These are phyloP conservation scores for Silene uniflora DNA, from an alignment of 148 eudicot genomes.

Conservation along the genomic window DNA sequence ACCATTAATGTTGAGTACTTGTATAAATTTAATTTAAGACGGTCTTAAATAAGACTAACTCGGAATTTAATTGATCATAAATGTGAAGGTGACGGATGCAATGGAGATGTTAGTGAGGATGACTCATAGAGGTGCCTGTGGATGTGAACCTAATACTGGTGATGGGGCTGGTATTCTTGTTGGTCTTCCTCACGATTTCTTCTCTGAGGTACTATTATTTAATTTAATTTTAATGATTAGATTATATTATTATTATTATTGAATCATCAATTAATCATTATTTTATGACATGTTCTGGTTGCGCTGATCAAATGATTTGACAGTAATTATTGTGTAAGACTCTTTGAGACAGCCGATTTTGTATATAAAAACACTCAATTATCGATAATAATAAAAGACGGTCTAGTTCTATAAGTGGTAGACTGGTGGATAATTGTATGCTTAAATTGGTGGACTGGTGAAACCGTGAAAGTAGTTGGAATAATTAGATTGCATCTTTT, in stretches of 20 bases:
- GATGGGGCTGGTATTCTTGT: conserved; percentile 99
- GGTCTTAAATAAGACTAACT: no score
- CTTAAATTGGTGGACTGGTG: not conserved
- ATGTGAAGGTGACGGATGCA: conserved; percentile 77
- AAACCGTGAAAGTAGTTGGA: not conserved
- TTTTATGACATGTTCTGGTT: conserved; percentile 1
- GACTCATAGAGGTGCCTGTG: conserved; percentile 99
- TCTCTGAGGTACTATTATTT: conserved; percentile 49
- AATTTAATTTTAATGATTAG: not conserved
- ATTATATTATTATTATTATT: not conserved
- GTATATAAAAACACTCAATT: no score
- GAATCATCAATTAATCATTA: not conserved
- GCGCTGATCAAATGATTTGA: not conserved
- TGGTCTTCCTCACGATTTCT: conserved; percentile 88
- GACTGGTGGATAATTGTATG: not conserved
- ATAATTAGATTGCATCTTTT: not conserved
- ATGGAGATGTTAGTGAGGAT: conserved; percentile 94
- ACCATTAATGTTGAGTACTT: no score
- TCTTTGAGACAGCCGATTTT: no score
- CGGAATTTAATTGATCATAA: not conserved
- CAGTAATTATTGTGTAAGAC: no score
- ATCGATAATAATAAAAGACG: no score
- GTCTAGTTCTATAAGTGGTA: no score
- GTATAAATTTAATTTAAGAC: no score
- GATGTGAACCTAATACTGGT: conserved; percentile 94